Base-by-base conservation (phyloP, 2,329 filamentous ascomycete species). In the Alternaria burnsii region DNA sequence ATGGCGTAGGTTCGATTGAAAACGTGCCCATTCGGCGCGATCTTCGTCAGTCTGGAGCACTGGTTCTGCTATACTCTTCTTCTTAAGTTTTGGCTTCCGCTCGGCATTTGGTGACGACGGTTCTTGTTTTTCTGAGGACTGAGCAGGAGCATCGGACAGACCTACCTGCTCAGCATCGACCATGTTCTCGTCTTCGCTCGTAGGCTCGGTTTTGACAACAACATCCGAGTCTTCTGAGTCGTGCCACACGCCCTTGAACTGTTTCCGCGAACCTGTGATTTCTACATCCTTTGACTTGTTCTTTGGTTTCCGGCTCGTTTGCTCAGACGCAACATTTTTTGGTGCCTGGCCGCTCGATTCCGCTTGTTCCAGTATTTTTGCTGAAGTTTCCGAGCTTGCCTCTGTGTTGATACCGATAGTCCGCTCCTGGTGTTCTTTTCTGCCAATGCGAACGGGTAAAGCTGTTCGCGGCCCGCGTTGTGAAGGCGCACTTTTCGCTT, bases 371-470 rank as follows among this genome's bases (percentile, higher is more conserved):
- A 71, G 74, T 38, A 81, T 67, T 56, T 82, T 80, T 2, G 80
- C 79, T 4, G 81, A 77, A 22, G 79, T 80, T 34, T 77, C 79
- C 38, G 79, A 78, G 67, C 81, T 85, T 28, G 82, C 82, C 59
- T 86, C 84, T 61, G 83, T 84, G 59, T 85, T 86, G 56, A 88
- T 80, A 41, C 82, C 84, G 26, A 86, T 75, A 2, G 80, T 78
- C 30, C 85, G 81, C 50, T 87, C 85, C 64, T 84, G 81, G 69
- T 88, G 86, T 62, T 85, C 83, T 66, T 83, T 82, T 61, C 86
- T 80, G 56, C 82, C 80, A 48, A 88, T 80, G n/a, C 87, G 83
- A 43, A 88, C 81, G 5, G 87, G 87, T 48, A 76, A 62, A 28
- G 68, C 61, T 36, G 68, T 63, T 66, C 69, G 64, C 46, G 66